phyloP scores from a whole-genome alignment of 495 filamentous ascomycete species.

The Penicillium arizonense region DNA sequence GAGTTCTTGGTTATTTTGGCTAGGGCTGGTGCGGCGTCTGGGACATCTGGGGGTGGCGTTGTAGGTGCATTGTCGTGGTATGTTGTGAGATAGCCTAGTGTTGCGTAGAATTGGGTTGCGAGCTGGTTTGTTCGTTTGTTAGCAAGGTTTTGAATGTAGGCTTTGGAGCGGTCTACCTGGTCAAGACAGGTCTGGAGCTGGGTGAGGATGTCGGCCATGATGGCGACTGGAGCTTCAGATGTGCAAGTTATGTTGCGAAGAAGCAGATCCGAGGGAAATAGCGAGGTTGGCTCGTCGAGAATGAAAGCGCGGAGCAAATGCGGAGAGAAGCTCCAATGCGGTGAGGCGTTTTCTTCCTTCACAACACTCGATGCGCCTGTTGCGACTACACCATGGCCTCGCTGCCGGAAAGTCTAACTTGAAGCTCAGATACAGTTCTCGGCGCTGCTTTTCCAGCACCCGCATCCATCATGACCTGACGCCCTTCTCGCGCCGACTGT shows the following conservation, averaged over 20 bases:
- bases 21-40: slow-evolving; percentile 47
- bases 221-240: slow-evolving; percentile 11
- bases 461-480: slow-evolving; percentile 17
- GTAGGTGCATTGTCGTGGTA: slow-evolving; percentile 77
- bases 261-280: neutral
- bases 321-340: slow-evolving; percentile 31
- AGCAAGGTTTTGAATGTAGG: slow-evolving; percentile 1
- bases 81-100: slow-evolving; percentile 75
- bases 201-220: slow-evolving; percentile 87
- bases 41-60: slow-evolving; percentile 54
- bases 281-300: slow-evolving; percentile 2
- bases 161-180: slow-evolving; percentile 53
- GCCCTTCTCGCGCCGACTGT: slow-evolving; percentile 41
- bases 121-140: slow-evolving; percentile 53
- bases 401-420: slow-evolving; percentile 5
- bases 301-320: slow-evolving; percentile 19
- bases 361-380: slow-evolving; percentile 21
- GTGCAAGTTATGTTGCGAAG: neutral
- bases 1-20: slow-evolving; percentile 44
- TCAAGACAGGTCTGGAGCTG: slow-evolving; percentile 95
- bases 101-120: slow-evolving; percentile 84
- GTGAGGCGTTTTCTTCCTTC: slow-evolving; percentile 15
- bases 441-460: slow-evolving; percentile 18
- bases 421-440: neutral
- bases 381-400: slow-evolving; percentile 16